These are phyloP conservation scores for Zancudomyces culisetae DNA, from an alignment of 371 early-diverging fungal species.

Conservation along the genomic window DNA sequence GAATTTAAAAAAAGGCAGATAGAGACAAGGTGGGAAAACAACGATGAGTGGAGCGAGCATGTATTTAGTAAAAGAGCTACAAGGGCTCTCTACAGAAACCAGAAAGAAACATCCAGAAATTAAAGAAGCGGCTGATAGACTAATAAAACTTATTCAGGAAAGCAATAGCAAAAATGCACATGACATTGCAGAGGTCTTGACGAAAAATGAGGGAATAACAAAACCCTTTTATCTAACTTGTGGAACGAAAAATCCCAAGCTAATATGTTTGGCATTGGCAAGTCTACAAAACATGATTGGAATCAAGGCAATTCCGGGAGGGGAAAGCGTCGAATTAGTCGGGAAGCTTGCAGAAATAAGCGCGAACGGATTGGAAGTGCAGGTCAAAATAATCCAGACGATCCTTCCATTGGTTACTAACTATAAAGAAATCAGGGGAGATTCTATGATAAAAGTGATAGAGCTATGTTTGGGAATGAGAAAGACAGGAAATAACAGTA, in stretches of 20 bases:
- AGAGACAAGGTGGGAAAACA: too few relatives aligned
- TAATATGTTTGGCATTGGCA: slow-evolving; percentile 68
- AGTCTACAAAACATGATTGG: slow-evolving; percentile 74
- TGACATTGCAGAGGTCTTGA: slow-evolving; percentile 34
- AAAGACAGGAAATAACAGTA: slow-evolving; percentile 41
- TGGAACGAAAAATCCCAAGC: slow-evolving; percentile 67
- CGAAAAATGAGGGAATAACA: slow-evolving; percentile 60
- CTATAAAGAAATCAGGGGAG: slow-evolving; percentile 58
- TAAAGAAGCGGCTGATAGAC: slow-evolving; percentile 54
- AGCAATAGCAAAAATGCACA: not conserved
- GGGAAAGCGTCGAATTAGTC: not conserved
- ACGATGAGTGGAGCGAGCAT: slow-evolving; percentile 35
- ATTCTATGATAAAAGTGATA: slow-evolving; percentile 67
- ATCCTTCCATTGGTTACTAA: slow-evolving; percentile 73
- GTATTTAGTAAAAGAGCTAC: slow-evolving; percentile 68
- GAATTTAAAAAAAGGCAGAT: too few relatives aligned
- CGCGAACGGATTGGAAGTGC: slow-evolving; percentile 59
- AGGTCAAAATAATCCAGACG: slow-evolving; percentile 82
- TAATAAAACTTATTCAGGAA: slow-evolving; percentile 1
- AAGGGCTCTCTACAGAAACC: slow-evolving; percentile 73
- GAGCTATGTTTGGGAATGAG: slow-evolving; percentile 69
- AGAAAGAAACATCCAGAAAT: slow-evolving; percentile 81
- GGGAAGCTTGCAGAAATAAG: slow-evolving; percentile 58
- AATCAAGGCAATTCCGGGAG: slow-evolving; percentile 51
- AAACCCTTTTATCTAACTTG: slow-evolving; percentile 81